phyloP scores from a whole-genome alignment of 2,329 filamentous ascomycete genomes.

The Tolypocladium nubicola region DNA sequence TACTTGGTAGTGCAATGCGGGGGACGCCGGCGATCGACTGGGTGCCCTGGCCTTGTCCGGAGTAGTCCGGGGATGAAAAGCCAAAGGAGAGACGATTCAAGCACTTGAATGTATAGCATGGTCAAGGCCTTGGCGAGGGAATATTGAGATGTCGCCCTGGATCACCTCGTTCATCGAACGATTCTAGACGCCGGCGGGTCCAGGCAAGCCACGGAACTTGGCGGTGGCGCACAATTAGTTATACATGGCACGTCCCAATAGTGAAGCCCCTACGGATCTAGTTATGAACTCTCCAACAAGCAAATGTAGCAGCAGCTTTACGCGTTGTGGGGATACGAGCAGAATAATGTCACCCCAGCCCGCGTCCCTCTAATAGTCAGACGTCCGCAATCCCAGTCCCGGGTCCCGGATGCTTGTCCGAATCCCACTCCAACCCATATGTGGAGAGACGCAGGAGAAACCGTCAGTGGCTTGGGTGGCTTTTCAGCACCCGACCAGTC shows the following conservation, averaged over 20 bases:
- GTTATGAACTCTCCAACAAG: too few relatives aligned
- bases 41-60: neutral
- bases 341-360: neutral
- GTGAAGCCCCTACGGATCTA: too few relatives aligned
- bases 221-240: neutral
- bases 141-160: neutral
- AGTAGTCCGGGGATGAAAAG: neutral
- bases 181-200: neutral
- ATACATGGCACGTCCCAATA: too few relatives aligned
- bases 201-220: neutral
- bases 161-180: neutral
- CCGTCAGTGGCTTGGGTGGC: too few relatives aligned
- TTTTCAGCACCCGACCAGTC: too few relatives aligned
- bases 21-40: neutral
- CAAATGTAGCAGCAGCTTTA: too few relatives aligned
- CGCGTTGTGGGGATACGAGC: too few relatives aligned
- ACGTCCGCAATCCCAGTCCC: neutral
- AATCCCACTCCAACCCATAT: too few relatives aligned
- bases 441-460: too few relatives aligned
- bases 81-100: neutral
- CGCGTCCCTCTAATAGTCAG: neutral
- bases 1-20: neutral
- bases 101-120: neutral
- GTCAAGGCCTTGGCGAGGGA: neutral
- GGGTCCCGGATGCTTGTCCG: too few relatives aligned